A percentile compares a stretch with the other conserved stretches of the same genome.
phyloP scores from a whole-genome alignment of 2,329 filamentous ascomycete species.

The Lachnellula willkommii region DNA sequence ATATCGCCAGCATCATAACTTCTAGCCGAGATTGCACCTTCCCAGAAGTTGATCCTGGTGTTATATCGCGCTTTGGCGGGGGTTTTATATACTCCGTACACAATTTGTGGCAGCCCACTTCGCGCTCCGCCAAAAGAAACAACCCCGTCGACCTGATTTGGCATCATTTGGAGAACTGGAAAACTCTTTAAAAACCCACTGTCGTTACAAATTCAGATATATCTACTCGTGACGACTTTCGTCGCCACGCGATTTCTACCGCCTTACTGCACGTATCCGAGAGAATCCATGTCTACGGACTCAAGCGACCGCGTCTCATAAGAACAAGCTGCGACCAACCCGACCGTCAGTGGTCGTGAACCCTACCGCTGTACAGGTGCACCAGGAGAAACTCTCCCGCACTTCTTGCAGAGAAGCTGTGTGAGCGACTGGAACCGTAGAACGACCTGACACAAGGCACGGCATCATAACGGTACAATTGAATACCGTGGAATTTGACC shows the following conservation, averaged over 20 bases:
- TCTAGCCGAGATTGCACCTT: conserved; percentile 2
- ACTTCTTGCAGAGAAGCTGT: conserved; percentile 13
- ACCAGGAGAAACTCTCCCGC: conserved; percentile 10
- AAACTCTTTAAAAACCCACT: conserved; percentile 2
- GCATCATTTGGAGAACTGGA: conserved; percentile 7
- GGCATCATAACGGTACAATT: conserved; percentile 12
- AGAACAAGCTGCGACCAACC: conserved; percentile 18
- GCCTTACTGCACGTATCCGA: conserved; percentile 21
- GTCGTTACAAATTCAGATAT: conserved; percentile 4
- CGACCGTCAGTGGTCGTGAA: conserved; percentile 8
- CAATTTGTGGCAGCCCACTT: conserved; percentile 11
- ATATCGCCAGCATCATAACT: conserved; percentile 1
- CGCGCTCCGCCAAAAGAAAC: conserved; percentile 6
- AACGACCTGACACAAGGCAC: conserved; percentile 12
- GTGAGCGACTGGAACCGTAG: conserved; percentile 5
- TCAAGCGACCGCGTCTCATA: conserved; percentile 25
- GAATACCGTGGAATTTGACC: conserved; percentile 15
- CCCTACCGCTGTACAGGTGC: conserved; percentile 5
- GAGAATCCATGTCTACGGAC: conserved; percentile 22
- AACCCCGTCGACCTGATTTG: conserved; percentile 7
- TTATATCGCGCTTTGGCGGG: conserved; percentile 7
- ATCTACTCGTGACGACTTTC: conserved; percentile 6
- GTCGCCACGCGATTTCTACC: conserved; percentile 16
- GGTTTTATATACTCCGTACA: conserved; percentile 17
- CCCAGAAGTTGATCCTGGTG: background rate